A percentile compares a stretch with the other conserved stretches of the same genome.
Conservation (phyloP, 768 basidiomycete genomes). For the Termitomyces sp. region DNA sequence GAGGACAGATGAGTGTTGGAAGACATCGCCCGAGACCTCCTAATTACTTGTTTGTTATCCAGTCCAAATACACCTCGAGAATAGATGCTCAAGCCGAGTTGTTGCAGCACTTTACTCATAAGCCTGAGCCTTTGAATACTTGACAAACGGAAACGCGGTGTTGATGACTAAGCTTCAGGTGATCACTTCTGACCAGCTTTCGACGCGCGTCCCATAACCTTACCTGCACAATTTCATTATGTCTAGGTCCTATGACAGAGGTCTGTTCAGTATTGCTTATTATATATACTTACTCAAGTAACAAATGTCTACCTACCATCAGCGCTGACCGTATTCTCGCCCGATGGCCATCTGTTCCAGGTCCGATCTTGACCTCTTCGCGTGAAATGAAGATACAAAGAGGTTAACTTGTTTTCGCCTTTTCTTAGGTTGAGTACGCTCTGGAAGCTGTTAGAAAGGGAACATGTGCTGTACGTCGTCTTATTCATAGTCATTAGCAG, state of each 20-base stretch:
- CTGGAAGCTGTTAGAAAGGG: constrained; percentile 96
- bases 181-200: neutral
- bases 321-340: constrained; percentile 98
- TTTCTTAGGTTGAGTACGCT: constrained; percentile 90
- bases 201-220: constrained; percentile 43
- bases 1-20: neutral
- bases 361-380: constrained; percentile 32
- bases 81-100: too few species aligned
- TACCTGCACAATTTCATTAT: constrained; percentile 32
- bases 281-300: neutral
- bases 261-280: constrained; percentile 31
- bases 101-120: neutral
- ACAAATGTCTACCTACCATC: neutral
- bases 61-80: neutral
- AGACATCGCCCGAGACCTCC: neutral
- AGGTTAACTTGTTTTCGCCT: constrained; percentile 14
- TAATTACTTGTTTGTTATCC: neutral
- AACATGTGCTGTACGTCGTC: constrained; percentile 79
- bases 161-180: constrained; percentile 7
- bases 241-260: constrained; percentile 98
- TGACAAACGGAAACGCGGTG: neutral
- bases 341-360: constrained; percentile 98
- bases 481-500: constrained; percentile 1
- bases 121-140: too few species aligned
- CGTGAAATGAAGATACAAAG: constrained; percentile 8